Evolutionary conservation across 371 early-diverging fungal species (phyloP).

Genomic region (Synchytrium microbalum): DNA sequence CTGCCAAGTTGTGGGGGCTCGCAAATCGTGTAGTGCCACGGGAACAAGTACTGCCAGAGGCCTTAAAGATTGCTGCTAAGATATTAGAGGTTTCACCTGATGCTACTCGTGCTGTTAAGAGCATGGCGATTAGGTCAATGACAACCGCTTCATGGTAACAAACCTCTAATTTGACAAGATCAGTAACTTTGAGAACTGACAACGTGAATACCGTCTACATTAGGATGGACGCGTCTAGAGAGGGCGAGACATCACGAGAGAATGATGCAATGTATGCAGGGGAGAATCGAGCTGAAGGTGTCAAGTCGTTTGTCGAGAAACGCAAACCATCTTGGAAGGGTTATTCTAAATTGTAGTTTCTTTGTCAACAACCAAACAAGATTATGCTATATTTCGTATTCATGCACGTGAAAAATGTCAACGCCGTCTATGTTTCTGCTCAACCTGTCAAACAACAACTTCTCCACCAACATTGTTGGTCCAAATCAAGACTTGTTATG

Average conservation of each 20-base stretch:
- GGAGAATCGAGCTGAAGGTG: constrained; percentile 1
- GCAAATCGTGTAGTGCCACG: constrained; percentile 1
- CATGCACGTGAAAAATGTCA: no score
- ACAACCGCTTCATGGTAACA: no score
- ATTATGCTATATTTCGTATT: no score
- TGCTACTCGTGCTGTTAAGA: neutral
- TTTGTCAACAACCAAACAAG: no score
- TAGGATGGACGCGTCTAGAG: neutral
- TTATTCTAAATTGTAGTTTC: constrained; percentile 3
- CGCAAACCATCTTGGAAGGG: neutral
- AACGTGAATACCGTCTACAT: neutral
- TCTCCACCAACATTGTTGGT: no score
- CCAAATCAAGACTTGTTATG: no score
- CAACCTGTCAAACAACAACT: no score
- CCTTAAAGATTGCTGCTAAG: neutral
- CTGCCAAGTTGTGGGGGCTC: constrained; percentile 5
- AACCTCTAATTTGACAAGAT: no score
- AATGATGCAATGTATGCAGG: neutral
- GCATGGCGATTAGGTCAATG: no score
- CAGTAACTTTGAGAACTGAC: neutral
- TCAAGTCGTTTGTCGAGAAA: constrained; percentile 3
- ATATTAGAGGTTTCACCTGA: neutral
- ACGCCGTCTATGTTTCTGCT: no score
- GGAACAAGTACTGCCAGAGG: neutral
- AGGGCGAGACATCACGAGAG: neutral